Base-by-base conservation (phyloP, 2,329 filamentous ascomycete species). In the Aspergillus melleus region DNA sequence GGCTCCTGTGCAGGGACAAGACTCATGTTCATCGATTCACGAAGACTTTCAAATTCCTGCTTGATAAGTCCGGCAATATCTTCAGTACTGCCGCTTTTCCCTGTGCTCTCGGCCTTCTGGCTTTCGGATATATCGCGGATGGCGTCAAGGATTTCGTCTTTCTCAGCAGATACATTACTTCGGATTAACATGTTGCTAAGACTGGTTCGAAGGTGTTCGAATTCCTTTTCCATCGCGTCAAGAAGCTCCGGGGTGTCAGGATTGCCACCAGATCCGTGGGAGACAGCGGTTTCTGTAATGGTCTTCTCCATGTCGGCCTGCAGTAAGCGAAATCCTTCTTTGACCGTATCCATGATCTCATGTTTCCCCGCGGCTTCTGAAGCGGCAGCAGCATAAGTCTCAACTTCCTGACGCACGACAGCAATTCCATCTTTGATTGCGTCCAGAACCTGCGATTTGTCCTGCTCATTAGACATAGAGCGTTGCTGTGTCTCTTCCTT, bases 381-480 rank as follows among this genome's bases (percentile, higher is more conserved):
- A 8, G 88, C 86, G 51, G 87, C 87, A 68, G 93, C 88, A 59
- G 95, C 87, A 65, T 96, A 96, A 49, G 81, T 81, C 70, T 96
- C 91, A 57, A 98, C 90, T 60, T 96, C 90, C 12, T 81, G 79
- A 11, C 92, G 88, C 6, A 98, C 84, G 65, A 86, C 88, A 66
- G 96, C 92, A 14, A 96, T 83, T 0, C 92, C 92, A 71, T 96
- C 91, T 66, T 92, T 94, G 49, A 96, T 88, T 0, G 92, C 90
- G 73, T 95, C 91, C 4, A 97, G 81, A 12, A 96, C 88, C 73
- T 96, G 91, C 73, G 96, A 92, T 0, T 92, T 94, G 71, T 95
- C 91, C 59, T 88, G 85, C 46, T 90, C 91, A 66, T 88, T 91
- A 62, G 90, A 88, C 3, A 90, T 86, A 20, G 91, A 88, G 66